Evolutionary conservation across 176 grass and related monocot species (phyloP), one percentile per base, ranked within the genome.

Genomic region (Puya raimondii): DNA sequence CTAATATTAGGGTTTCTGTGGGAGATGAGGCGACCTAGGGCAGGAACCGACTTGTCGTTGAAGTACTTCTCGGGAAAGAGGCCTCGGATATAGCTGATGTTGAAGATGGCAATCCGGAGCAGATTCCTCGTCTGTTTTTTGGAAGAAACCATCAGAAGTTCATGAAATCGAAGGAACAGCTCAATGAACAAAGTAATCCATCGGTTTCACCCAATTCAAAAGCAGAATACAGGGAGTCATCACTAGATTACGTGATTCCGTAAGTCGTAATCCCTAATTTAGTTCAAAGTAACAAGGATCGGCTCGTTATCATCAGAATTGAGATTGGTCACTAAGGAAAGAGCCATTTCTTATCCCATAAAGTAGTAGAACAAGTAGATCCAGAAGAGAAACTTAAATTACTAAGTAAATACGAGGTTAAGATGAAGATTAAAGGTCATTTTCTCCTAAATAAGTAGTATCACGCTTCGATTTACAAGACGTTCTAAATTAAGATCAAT

Each of bases 11-110:
- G 33, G 12, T 47, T 77, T 49, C 51, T 63, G 47, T 17, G 49
- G 66, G 58, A 52, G 53, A 76, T 52, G 42, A 65, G 72, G 22
- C 67, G 49, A 97, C 94, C 94, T 90, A 99, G 80, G 50, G 94
- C 94, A 0, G 94, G 89, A 79, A 99, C 94, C 4, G 94, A 99
- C 63, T 99, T 99, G 79, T 99, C 94, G 73, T 81, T 99, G 87
- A 93, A 99, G 82, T 99, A 90, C 63, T 92, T 99, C 72, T 99
- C 94, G 64, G 87, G 94, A 70, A 97, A 97, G 73, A 97, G 81
- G 49, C 89, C 94, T 80, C 89, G 86, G 68, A 97, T 97, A 70
- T 92, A 97, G 86, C 94, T 97, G 63, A 97, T 97, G 72, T 93
- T 97, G 73, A 91, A 93, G 81, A 97, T 92, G 26, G 94, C 94